phyloP scores from a whole-genome alignment of 2,329 filamentous ascomycete genomes.

The Diaporthe citri region DNA sequence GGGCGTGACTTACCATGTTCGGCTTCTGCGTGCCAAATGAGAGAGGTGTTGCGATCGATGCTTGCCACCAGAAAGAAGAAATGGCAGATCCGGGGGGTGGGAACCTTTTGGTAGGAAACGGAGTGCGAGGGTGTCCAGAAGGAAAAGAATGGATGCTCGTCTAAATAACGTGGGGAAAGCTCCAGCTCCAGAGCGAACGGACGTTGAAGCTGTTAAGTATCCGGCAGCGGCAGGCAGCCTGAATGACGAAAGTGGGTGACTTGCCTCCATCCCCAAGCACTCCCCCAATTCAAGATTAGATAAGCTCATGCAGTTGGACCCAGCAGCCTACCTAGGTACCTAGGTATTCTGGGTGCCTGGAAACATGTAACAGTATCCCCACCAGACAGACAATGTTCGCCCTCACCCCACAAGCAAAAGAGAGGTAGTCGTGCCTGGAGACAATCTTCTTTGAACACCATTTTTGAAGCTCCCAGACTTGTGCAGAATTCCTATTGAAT shows the following conservation, averaged over 20 bases:
- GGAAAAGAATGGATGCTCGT: background rate
- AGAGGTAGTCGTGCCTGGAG: background rate
- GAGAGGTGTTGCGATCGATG: background rate
- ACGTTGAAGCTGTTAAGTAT: slow-evolving; percentile 6
- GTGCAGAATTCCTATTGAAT: background rate
- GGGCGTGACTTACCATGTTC: slow-evolving; percentile 43
- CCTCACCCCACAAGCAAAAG: too few relatives aligned
- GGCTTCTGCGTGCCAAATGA: background rate
- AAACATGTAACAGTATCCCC: background rate
- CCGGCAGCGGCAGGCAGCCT: slow-evolving; percentile 34
- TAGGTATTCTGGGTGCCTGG: background rate
- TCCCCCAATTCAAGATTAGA: background rate
- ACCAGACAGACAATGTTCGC: background rate
- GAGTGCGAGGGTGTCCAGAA: background rate
- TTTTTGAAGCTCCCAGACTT: background rate
- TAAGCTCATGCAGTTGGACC: background rate
- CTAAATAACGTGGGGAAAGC: background rate
- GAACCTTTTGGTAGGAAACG: background rate
- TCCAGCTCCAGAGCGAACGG: background rate
- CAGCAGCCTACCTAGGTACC: background rate
- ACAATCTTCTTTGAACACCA: background rate
- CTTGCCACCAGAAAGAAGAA: background rate
- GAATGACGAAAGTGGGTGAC: slow-evolving; percentile 37
- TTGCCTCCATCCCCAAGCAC: background rate
- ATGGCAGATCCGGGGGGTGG: background rate